phyloP scores from a whole-genome alignment of 1,139 yeast genomes.

The Meyerozyma sp. region DNA sequence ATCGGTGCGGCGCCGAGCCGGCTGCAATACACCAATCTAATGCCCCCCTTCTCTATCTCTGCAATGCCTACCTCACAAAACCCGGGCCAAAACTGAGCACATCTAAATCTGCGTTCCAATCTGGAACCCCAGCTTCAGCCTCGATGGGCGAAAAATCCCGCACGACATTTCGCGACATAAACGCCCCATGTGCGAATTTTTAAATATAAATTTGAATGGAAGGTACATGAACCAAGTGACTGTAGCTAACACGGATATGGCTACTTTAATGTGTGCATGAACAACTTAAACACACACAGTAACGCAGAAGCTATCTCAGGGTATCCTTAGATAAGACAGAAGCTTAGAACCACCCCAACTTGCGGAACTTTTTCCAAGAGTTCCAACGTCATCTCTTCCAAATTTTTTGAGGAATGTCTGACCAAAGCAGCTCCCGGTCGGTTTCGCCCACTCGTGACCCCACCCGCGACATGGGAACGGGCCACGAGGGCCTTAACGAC shows the following conservation, averaged over 20 bases:
- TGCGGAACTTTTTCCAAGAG: background rate
- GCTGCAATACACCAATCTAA: too few species aligned
- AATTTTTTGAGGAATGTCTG: constrained; percentile 30
- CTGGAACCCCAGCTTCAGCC: too few species aligned
- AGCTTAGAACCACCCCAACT: background rate
- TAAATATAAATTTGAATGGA: background rate
- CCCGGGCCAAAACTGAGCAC: too few species aligned
- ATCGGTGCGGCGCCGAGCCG: too few species aligned
- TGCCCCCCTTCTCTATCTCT: too few species aligned
- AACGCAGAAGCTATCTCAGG: background rate
- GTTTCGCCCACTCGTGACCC: constrained; percentile 28
- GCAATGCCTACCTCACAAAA: too few species aligned
- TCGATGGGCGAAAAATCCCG: background rate
- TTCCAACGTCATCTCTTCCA: background rate
- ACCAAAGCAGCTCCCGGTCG: constrained; percentile 38
- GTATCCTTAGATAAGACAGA: too few species aligned
- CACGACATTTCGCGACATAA: background rate
- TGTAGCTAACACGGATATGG: background rate
- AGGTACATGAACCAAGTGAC: background rate
- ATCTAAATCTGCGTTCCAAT: too few species aligned
- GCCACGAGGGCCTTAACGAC: constrained; percentile 50
- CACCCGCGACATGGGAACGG: constrained; percentile 26
- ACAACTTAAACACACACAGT: background rate
- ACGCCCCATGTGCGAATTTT: constrained; percentile 1
- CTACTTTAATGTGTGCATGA: background rate